These are phyloP conservation scores for Breynia disticha DNA, from an alignment of 441 rosid species.

Conservation along the genomic window DNA sequence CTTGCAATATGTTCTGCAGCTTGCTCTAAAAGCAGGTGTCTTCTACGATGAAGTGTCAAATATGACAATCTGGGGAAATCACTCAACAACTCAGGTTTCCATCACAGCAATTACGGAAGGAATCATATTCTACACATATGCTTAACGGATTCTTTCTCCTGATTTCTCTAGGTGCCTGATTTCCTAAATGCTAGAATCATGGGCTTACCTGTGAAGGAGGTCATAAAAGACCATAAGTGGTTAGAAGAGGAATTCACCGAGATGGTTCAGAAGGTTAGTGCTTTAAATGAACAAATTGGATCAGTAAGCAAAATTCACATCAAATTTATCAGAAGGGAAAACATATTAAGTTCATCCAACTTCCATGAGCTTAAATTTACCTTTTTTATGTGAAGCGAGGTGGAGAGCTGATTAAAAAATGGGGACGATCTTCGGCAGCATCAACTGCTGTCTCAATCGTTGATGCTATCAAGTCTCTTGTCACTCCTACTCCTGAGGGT, in stretches of 20 bases:
- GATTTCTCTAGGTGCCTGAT: constrained; percentile 69
- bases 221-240: constrained; percentile 82
- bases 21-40: constrained; percentile 50
- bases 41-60: constrained; percentile 88
- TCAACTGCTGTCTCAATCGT: constrained; percentile 84
- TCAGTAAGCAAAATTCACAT: too few species aligned
- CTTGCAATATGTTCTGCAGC: constrained; percentile 26
- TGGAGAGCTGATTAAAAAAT: constrained; percentile 76
- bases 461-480: constrained; percentile 81
- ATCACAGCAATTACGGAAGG: not conserved
- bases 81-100: constrained; percentile 91
- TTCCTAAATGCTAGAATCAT: constrained; percentile 79
- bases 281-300: not conserved
- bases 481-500: constrained; percentile 86
- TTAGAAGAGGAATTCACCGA: constrained; percentile 90
- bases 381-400: constrained; percentile 64
- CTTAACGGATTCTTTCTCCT: constrained; percentile 1
- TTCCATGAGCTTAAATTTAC: not conserved
- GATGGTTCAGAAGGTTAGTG: constrained; percentile 69
- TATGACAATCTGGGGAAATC: constrained; percentile 97
- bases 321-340: not conserved
- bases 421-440: constrained; percentile 99
- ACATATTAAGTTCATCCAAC: not conserved
- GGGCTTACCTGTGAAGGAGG: constrained; percentile 78
- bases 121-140: not conserved